Conservation (phyloP, 169 alveolate species). For the Plasmodium vivax region DNA sequence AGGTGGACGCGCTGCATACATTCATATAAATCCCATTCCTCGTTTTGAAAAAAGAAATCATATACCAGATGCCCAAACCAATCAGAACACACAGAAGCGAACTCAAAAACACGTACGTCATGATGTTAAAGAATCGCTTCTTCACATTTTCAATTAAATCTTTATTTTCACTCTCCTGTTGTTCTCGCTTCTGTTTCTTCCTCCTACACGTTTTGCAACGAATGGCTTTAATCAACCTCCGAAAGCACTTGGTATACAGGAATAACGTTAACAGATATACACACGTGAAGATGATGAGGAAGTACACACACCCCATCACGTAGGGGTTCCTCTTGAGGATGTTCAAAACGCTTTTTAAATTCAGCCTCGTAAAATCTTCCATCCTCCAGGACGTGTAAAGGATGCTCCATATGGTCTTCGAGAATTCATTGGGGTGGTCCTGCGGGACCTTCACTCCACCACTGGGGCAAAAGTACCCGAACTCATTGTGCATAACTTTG, state of each 20-base stretch:
- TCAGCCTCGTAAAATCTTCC: conserved; percentile 21
- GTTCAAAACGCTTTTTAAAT: not conserved
- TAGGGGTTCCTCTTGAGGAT: conserved; percentile 34
- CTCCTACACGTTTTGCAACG: not conserved
- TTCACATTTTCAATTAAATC: not conserved
- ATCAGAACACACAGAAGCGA: not conserved
- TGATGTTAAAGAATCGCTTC: not conserved
- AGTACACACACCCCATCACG: conserved; percentile 9
- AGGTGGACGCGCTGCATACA: conserved; percentile 11
- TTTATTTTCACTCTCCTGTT: conserved; percentile 3
- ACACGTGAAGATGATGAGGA: conserved; percentile 1
- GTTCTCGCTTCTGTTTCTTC: not conserved
- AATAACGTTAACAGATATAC: conserved; percentile 4
- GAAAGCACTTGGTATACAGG: conserved; percentile 24
- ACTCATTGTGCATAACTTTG: not conserved
- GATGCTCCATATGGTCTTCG: not conserved
- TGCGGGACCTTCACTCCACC: not conserved
- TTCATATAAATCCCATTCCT: conserved; percentile 23
- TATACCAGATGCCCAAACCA: not conserved
- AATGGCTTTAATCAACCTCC: not conserved
- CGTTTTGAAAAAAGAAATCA: not conserved
- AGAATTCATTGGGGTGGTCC: not conserved
- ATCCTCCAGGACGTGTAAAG: conserved; percentile 51
- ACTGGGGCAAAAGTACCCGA: conserved; percentile 10
- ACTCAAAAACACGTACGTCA: not conserved